Evolutionary conservation across 2,329 filamentous ascomycete genomes (phyloP).

Genomic region (Ophiostoma sp.): DNA sequence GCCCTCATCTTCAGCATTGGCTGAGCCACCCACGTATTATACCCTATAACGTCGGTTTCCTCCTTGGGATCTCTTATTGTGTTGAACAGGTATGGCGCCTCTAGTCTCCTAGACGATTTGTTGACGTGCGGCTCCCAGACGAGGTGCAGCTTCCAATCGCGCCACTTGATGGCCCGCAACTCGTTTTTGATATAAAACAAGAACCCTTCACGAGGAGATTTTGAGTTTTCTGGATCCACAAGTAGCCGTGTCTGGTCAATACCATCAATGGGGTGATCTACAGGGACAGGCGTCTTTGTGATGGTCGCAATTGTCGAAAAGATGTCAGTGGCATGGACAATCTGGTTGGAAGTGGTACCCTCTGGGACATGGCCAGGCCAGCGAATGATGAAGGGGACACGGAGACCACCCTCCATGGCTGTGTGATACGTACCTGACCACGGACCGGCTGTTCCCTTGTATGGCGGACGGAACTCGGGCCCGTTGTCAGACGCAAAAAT

Average conservation of each 20-base stretch:
- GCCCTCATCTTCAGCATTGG: slow-evolving; percentile 35
- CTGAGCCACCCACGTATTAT: slow-evolving; percentile 40
- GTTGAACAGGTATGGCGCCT: slow-evolving; percentile 40
- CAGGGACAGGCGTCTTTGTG: slow-evolving; percentile 29
- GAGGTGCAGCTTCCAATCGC: slow-evolving; percentile 40
- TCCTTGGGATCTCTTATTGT: slow-evolving; percentile 38
- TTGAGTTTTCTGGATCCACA: slow-evolving; percentile 26
- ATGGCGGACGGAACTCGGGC: slow-evolving; percentile 38
- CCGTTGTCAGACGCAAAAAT: slow-evolving; percentile 43
- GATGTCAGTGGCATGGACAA: slow-evolving; percentile 39
- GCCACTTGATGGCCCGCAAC: slow-evolving; percentile 40
- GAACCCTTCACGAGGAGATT: slow-evolving; percentile 34
- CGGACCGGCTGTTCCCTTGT: slow-evolving; percentile 38
- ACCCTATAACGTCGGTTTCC: slow-evolving; percentile 37
- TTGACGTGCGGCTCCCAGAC: slow-evolving; percentile 42
- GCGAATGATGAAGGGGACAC: slow-evolving; percentile 40
- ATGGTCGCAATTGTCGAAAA: slow-evolving; percentile 38
- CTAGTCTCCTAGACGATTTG: slow-evolving; percentile 36
- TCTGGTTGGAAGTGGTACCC: slow-evolving; percentile 35
- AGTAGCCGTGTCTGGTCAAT: slow-evolving; percentile 37
- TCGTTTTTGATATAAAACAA: slow-evolving; percentile 41
- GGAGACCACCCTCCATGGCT: slow-evolving; percentile 40
- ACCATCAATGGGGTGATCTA: slow-evolving; percentile 38
- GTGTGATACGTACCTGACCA: slow-evolving; percentile 42
- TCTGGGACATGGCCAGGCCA: slow-evolving; percentile 38